Percentiles rank a stretch among this genome's conserved stretches.
These are phyloP conservation scores for Rhodamnia argentea DNA, from an alignment of 345 rosid species.

Conservation along the genomic window DNA sequence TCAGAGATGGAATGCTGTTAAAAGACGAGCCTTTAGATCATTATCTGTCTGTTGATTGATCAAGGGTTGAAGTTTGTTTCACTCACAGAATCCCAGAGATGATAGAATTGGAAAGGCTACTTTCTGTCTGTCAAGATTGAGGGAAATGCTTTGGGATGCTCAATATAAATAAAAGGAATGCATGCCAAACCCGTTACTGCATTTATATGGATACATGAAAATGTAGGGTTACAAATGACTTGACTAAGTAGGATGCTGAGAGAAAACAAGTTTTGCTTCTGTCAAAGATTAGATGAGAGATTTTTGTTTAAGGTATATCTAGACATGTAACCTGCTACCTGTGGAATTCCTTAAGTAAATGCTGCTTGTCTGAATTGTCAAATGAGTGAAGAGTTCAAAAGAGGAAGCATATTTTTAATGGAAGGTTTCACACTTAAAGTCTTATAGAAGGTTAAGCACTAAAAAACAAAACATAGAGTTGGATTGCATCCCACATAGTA, in stretches of 20 bases:
- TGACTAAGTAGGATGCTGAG: not conserved
- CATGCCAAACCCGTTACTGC: not conserved
- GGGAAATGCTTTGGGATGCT: not conserved
- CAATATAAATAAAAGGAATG: not conserved
- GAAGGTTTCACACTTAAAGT: not conserved
- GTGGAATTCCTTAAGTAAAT: not conserved
- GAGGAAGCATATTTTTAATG: not conserved
- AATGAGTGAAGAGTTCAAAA: not conserved
- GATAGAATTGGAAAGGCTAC: not conserved
- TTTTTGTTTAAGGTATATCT: not conserved
- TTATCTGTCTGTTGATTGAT: not conserved
- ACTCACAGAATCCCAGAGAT: not conserved
- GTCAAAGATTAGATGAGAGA: not conserved
- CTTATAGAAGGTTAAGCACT: not conserved
- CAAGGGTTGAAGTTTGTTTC: not conserved
- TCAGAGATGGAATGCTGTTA: not conserved
- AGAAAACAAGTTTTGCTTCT: not conserved
- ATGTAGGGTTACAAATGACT: not conserved
- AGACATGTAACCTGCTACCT: not conserved
- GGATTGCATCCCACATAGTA: not conserved
- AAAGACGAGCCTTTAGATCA: not conserved
- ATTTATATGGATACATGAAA: not conserved
- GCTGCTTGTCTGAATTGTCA: not conserved
- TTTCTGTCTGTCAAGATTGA: not conserved
- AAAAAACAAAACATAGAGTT: not conserved